A percentile compares a stretch with the other conserved stretches of the same genome.
Evolutionary conservation across 169 alveolate genomes (phyloP).

Genomic region (Cryptosporidium sp.): DNA sequence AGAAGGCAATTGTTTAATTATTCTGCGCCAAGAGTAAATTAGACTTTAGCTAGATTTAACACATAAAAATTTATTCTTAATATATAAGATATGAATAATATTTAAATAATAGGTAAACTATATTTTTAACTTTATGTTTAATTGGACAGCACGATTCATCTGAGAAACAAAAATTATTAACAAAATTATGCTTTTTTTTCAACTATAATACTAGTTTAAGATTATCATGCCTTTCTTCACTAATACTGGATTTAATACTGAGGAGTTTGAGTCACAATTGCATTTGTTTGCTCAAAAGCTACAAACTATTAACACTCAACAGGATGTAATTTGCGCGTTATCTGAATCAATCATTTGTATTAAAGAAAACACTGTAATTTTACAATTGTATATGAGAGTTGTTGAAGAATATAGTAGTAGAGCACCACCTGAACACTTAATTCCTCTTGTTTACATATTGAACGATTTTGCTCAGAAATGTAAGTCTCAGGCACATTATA

Average conservation of each 20-base stretch:
- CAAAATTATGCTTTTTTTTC: background rate
- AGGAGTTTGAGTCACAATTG: conserved; percentile 49
- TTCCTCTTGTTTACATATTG: conserved; percentile 56
- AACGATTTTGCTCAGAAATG: conserved; percentile 74
- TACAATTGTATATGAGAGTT: conserved; percentile 65
- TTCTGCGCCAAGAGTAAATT: background rate
- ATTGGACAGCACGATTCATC: no score
- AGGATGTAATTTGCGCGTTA: conserved; percentile 64
- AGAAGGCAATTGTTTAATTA: no score
- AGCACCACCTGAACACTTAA: conserved; percentile 74
- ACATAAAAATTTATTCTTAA: no score
- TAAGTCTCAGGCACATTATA: conserved; percentile 57
- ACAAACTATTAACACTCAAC: conserved; percentile 57
- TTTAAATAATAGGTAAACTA: no score
- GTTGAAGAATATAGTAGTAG: conserved; percentile 67
- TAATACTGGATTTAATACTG: conserved; percentile 40
- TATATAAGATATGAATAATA: background rate
- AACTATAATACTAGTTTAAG: background rate
- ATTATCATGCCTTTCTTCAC: background rate
- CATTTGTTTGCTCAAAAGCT: conserved; percentile 29
- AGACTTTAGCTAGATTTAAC: background rate
- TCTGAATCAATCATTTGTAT: conserved; percentile 45
- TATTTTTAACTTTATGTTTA: no score
- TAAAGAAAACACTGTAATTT: conserved; percentile 59
- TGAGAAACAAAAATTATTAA: background rate